phyloP scores from a whole-genome alignment of 306 rosid species.

The Quercus wislizeni region DNA sequence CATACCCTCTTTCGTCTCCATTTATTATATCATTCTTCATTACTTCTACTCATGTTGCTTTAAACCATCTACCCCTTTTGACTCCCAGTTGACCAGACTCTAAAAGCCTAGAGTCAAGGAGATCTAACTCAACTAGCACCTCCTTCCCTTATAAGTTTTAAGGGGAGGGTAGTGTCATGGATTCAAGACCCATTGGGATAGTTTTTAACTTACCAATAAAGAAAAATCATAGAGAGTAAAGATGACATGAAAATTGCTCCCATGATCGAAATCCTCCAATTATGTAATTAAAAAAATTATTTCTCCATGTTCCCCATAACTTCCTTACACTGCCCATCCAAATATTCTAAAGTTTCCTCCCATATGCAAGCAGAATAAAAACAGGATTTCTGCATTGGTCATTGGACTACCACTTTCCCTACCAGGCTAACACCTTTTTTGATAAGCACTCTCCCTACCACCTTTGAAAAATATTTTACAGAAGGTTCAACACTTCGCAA shows the following conservation, averaged over 20 bases:
- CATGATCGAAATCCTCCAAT: not conserved
- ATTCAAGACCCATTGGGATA: too few relatives aligned
- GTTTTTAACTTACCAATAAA: too few relatives aligned
- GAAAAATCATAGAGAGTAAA: not conserved
- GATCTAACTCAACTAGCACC: too few relatives aligned
- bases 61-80: too few relatives aligned
- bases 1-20: too few relatives aligned
- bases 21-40: too few relatives aligned
- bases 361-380: not conserved
- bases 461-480: not conserved
- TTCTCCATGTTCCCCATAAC: not conserved
- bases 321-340: not conserved
- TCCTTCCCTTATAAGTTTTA: too few relatives aligned
- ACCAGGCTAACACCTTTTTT: not conserved
- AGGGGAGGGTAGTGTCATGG: too few relatives aligned
- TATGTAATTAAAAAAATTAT: not conserved
- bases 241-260: not conserved
- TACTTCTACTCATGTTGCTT: too few relatives aligned
- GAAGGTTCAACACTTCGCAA: not conserved
- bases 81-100: too few relatives aligned
- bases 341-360: not conserved
- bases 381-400: not conserved
- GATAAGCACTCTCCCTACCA: not conserved
- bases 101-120: too few relatives aligned
- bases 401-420: not conserved